phyloP scores from a whole-genome alignment of 2,329 filamentous ascomycete species.

The Talaromyces sp. region DNA sequence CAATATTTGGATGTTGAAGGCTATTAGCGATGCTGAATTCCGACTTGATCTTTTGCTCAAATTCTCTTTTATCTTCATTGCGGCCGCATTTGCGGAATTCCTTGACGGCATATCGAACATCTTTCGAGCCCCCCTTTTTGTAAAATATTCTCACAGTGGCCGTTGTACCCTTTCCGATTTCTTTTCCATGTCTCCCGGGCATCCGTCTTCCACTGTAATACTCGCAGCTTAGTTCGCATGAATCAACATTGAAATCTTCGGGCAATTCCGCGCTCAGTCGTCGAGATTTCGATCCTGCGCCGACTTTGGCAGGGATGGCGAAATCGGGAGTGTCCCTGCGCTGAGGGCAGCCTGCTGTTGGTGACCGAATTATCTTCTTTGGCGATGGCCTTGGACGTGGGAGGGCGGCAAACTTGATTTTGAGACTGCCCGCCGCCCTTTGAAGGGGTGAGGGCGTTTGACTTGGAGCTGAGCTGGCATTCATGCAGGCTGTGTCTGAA shows the following conservation, averaged over 20 bases:
- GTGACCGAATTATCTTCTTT: conserved; percentile 18
- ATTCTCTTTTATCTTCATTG: conserved; percentile 65
- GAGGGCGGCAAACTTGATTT: conserved; percentile 19
- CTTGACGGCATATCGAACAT: conserved; percentile 71
- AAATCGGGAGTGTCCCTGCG: conserved; percentile 20
- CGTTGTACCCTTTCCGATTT: conserved; percentile 74
- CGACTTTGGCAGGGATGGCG: conserved; percentile 58
- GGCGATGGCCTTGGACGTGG: conserved; percentile 15
- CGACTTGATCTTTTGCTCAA: conserved; percentile 83
- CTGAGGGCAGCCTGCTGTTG: conserved; percentile 19
- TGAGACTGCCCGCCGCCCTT: conserved; percentile 19
- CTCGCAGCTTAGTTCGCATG: conserved; percentile 62
- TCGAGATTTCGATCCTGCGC: conserved; percentile 72
- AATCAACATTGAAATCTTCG: conserved; percentile 67
- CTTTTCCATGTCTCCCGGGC: conserved; percentile 65
- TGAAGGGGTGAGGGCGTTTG: conserved; percentile 12
- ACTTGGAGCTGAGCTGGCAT: conserved; percentile 8
- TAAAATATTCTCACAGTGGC: conserved; percentile 77
- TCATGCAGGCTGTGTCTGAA: not conserved
- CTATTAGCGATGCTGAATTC: conserved; percentile 86
- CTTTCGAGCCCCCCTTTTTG: conserved; percentile 55
- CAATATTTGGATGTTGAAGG: conserved; percentile 79
- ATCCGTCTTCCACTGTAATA: conserved; percentile 67
- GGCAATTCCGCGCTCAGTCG: conserved; percentile 68
- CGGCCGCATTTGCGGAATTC: conserved; percentile 71